These are phyloP conservation scores for Yueomyces sp. DNA, from an alignment of 1,139 yeast species.

Conservation along the genomic window DNA sequence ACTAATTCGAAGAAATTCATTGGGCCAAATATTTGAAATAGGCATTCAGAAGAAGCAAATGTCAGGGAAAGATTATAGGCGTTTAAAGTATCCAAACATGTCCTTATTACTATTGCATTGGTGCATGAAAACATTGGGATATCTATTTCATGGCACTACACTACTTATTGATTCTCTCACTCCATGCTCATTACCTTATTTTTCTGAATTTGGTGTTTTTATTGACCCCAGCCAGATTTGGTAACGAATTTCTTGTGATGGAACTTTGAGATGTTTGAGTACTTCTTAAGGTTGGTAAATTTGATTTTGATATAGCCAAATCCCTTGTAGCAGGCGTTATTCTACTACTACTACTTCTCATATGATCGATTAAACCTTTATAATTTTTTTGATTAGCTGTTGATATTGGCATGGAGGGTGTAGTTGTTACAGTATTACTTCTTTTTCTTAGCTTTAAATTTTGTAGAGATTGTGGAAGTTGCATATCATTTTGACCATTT, in stretches of 20 bases:
- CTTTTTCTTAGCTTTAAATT: constrained; percentile 12
- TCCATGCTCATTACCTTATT: no score
- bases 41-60: not conserved
- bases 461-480: constrained; percentile 14
- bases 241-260: no score
- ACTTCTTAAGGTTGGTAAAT: no score
- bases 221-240: no score
- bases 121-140: not conserved
- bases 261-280: no score
- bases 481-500: not conserved
- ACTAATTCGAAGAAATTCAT: constrained; percentile 1
- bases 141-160: no score
- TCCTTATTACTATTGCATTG: not conserved
- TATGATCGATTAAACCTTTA: constrained; percentile 8
- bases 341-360: constrained; percentile 8
- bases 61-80: no score
- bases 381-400: constrained; percentile 4
- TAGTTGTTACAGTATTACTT: constrained; percentile 8
- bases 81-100: not conserved
- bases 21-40: not conserved
- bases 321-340: not conserved
- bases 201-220: no score
- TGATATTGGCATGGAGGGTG: not conserved
- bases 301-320: no score
- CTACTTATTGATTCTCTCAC: no score